Conservation (phyloP, 164 flowering plant species). For the Cinnamomum chago region DNA sequence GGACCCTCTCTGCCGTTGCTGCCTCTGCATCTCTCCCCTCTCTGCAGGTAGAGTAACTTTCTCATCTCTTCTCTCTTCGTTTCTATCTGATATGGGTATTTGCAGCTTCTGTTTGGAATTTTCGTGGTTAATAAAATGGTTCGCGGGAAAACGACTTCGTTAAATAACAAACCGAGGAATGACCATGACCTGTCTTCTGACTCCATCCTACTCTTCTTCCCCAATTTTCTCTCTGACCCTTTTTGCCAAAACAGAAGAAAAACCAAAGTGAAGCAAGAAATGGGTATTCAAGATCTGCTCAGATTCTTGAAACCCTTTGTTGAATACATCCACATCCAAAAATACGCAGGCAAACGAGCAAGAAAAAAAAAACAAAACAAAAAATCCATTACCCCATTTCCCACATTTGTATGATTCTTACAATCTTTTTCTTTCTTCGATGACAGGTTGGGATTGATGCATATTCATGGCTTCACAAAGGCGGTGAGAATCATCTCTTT, state of each 20-base stretch:
- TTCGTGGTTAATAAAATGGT: no score
- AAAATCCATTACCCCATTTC: not conserved
- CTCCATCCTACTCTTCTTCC: not conserved
- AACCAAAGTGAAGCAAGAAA: slow-evolving; percentile 13
- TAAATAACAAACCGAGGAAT: no score
- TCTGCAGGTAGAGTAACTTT: no score
- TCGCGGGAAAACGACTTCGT: not conserved
- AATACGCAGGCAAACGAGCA: slow-evolving; percentile 74
- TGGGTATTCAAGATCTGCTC: slow-evolving; percentile 85
- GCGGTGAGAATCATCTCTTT: no score
- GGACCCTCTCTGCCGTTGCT: no score
- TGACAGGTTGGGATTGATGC: no score
- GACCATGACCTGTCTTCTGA: not conserved
- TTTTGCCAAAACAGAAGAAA: not conserved
- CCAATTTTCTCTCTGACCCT: not conserved
- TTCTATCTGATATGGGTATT: no score
- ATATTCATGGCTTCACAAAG: no score
- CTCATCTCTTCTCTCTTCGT: no score
- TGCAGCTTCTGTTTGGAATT: no score
- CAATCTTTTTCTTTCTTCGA: no score
- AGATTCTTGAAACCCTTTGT: slow-evolving; percentile 75
- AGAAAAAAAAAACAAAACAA: not conserved
- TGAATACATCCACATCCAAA: slow-evolving; percentile 58
- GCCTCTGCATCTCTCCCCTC: no score
- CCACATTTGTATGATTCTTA: not conserved